These are phyloP conservation scores for Stylonectria norvegica DNA, from an alignment of 2,329 filamentous ascomycete genomes.

Conservation along the genomic window DNA sequence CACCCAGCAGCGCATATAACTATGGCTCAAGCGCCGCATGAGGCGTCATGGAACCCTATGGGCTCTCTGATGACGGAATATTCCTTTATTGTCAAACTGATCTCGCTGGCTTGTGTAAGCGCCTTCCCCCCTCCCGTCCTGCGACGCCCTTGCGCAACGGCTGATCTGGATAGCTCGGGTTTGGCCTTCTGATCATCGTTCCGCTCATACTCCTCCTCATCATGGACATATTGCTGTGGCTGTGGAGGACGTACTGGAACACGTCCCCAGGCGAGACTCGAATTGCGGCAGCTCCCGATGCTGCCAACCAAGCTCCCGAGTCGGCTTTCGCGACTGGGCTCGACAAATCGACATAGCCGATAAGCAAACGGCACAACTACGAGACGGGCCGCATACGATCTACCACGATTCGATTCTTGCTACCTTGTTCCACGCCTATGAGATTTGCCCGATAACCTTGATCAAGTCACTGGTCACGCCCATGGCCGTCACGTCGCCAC, in stretches of 20 bases:
- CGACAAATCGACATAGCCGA: slow-evolving; percentile 14
- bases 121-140: not conserved
- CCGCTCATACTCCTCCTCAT: slow-evolving; percentile 47
- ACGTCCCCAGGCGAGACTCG: slow-evolving; percentile 9
- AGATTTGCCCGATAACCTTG: slow-evolving; percentile 76
- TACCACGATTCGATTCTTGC: slow-evolving; percentile 18
- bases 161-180: slow-evolving; percentile 34
- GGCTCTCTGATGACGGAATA: slow-evolving; percentile 29
- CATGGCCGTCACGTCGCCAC: slow-evolving; percentile 96
- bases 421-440: slow-evolving; percentile 29
- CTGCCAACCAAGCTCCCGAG: slow-evolving; percentile 19
- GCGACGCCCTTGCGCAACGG: slow-evolving; percentile 6
- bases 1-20: slow-evolving; percentile 12
- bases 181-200: slow-evolving; percentile 45
- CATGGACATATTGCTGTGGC: slow-evolving; percentile 52
- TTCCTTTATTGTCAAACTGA: slow-evolving; percentile 32
- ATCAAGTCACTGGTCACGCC: slow-evolving; percentile 91
- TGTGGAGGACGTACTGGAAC: slow-evolving; percentile 43
- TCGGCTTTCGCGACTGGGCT: slow-evolving; percentile 21
- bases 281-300: slow-evolving; percentile 16
- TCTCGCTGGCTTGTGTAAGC: slow-evolving; percentile 40
- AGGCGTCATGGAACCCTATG: slow-evolving; percentile 25
- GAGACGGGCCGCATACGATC: slow-evolving; percentile 5
- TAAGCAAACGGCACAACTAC: slow-evolving; percentile 2
- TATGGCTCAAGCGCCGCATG: slow-evolving; percentile 26